Evolutionary conservation across 2,329 filamentous ascomycete genomes (phyloP), one percentile per base, ranked within the genome.

Genomic region (Colletotrichum tofieldiae): DNA sequence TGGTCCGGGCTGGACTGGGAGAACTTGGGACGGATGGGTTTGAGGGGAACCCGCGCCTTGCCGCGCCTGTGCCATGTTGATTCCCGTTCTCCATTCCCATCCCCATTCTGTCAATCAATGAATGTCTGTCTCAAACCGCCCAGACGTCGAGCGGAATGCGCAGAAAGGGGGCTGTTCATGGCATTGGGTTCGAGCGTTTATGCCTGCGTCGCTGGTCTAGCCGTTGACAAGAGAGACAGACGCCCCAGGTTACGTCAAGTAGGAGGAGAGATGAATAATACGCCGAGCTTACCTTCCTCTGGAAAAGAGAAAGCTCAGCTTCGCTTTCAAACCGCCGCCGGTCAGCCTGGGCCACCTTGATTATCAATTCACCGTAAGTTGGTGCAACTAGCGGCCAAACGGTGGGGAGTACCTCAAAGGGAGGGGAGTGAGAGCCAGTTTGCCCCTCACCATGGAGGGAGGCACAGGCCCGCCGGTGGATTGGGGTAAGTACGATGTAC

Each of bases 401-500:
- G 51, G 51, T 63, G 65, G 68, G 59, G 16, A 51, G 54, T 66
- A 35, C 67, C 55, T 65, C 35, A 12, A 62, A 61, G 37, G 67
- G 71, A 43, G 58, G 55, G 59, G 54, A 45, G 59, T 29, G 51
- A 39, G 54, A 54, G 51, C 32, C 52, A 60, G 41, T 72, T 73
- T 73, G 68, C 68, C 72, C 72, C 72, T 72, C 72, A 73, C 47
- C 16, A 63, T n/a, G 18, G 52, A 55, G 47, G 64, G n/a, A 67
- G 56, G 62, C 56, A 56, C 52, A 43, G 59, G 45, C 58, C 49
- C 60, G 45, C 45, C 16, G 39, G 26, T 72, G 62, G 49, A 63
- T 73, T 67, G 67, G 71, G 67, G 67, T 71, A 71, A 73, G 71
- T 26, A n/a, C n/a, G n/a, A n/a, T n/a, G n/a, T n/a, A 26, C 23